Base-by-base conservation (phyloP, 805 yeast species). In the Starmerella floricola region DNA sequence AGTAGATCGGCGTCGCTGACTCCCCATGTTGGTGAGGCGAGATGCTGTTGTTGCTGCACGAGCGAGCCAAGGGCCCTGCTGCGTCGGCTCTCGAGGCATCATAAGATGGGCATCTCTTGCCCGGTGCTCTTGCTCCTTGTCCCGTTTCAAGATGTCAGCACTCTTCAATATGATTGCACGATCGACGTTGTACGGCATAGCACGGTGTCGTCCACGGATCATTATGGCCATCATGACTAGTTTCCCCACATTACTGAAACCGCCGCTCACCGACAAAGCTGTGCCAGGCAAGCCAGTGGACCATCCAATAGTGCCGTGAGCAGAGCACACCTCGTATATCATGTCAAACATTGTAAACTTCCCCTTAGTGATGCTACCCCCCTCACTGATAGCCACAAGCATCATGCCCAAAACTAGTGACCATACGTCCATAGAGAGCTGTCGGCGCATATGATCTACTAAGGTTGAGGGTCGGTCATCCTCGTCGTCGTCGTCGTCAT, bases 201-300 rank as follows among this genome's bases (percentile, higher is more conserved):
- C 97, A 71, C 98, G 83, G 56, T 87, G 96, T 45, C 96, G 71
- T 8, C 98, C 97, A 65, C 98, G 75, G 34, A 91, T 71, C 81
- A 91, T 76, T 79, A 86, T 76, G 4, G 86, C 88, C 49, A 84
- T 76, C 30, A 91, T 76, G 2, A 88, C 83, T 34, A 91, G 66
- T 56, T 91, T 91, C 1, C 94, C 80, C 6, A 88, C 54, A 0
- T 71, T 69, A 17, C 73, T 71, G 58, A 88, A 84, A 55, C 79
- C 73, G 0, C 74, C 85, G 15, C 79, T 71, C 36, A 91, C 73
- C 1, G 96, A 83, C 6, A 85, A 67, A 47, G 71, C 65, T 2
- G 72, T 65, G 35, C 64, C 64, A 0, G 93, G 82, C 51, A 77
- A 86, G 0, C 98, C 98, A 41, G 86, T 61, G 4, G 95, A 82